Evolutionary conservation across 2,329 filamentous ascomycete species (phyloP), one percentile per base, ranked within the genome.

Genomic region (Annulohypoxylon truncatum): DNA sequence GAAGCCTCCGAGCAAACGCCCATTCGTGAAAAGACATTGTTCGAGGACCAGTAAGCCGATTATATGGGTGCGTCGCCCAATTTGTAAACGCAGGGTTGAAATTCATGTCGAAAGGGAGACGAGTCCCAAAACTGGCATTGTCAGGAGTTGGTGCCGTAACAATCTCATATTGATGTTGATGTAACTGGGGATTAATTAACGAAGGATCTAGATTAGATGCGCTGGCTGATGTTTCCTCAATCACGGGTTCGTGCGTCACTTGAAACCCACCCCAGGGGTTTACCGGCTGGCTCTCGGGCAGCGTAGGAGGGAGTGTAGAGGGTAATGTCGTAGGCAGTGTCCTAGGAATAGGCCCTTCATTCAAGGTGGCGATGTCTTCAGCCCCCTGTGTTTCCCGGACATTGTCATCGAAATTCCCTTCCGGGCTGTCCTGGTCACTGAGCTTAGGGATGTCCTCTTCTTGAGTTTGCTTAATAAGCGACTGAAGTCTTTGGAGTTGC

Each of bases 1-100:
- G 90, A 3, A 96, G 80, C 3, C 90, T 85, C 6, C 92, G 87
- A 9, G 89, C 88, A 71, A 96, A 94, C 0, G 85, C 89, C 1
- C 82, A 80, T 75, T 94, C 92, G 24, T 87, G 82, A 61, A 86
- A 84, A 8, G 87, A 83, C 74, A 90, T 89, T 0, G 87, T 88
- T 20, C 76, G 79, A 0, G 87, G 85, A 0, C 80, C 67, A 0
- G 81, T 78, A 13, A 85, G 75, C 0, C 77, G 68, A 5, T 76
- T 74, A 38, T 79, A 81, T 2, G 77, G 73, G 6, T 75, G 76
- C 56, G 70, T 76, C 62, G 57, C 74, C 65, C 70, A 76, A 13
- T 72, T 77, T 64, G 56, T 56, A 58, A 71, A 20, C 55, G 57
- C 66, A 60, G 58, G 77, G 50, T 71, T 67, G 53, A 74, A 71